These are phyloP conservation scores for Fragilaria crotonensis DNA, from an alignment of 108 stramenopile species.

Conservation along the genomic window DNA sequence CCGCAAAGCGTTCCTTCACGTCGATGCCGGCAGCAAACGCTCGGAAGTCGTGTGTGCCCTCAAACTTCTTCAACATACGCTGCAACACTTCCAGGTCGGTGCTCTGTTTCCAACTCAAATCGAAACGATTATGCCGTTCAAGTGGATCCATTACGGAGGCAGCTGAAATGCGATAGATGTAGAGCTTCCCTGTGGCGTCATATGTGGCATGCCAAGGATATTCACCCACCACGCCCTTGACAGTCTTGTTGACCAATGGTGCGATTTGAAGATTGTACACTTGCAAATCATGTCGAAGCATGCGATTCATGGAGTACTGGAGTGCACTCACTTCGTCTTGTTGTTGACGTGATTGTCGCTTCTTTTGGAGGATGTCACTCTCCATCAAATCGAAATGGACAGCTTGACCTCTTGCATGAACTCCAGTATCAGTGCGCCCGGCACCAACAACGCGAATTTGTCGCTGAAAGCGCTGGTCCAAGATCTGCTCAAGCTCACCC, in stretches of 20 bases:
- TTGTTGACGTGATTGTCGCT: constrained; percentile 8
- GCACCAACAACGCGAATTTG: constrained; percentile 64
- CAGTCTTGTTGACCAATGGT: constrained; percentile 6
- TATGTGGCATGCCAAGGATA: constrained; percentile 62
- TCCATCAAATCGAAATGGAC: constrained; percentile 73
- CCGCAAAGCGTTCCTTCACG: constrained; percentile 34
- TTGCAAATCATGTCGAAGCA: constrained; percentile 51
- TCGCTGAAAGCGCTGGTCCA: constrained; percentile 46
- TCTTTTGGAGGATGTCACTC: constrained; percentile 13
- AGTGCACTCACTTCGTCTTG: constrained; percentile 8
- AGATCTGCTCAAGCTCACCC: constrained; percentile 58
- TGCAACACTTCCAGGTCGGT: constrained; percentile 29
- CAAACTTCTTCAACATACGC: constrained; percentile 41
- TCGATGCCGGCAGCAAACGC: constrained; percentile 78
- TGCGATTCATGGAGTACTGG: constrained; percentile 53
- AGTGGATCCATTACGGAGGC: constrained; percentile 52
- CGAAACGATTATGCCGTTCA: constrained; percentile 57
- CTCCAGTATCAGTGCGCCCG: constrained; percentile 76
- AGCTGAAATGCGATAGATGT: constrained; percentile 62
- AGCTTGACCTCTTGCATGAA: constrained; percentile 81
- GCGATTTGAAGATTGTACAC: constrained; percentile 46
- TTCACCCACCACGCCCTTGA: not conserved
- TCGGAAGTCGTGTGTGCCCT: constrained; percentile 70
- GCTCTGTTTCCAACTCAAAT: constrained; percentile 25
- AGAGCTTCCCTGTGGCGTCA: constrained; percentile 50